These are phyloP conservation scores for Aspergillus brasiliensis DNA, from an alignment of 2,329 filamentous ascomycete species.

Conservation along the genomic window DNA sequence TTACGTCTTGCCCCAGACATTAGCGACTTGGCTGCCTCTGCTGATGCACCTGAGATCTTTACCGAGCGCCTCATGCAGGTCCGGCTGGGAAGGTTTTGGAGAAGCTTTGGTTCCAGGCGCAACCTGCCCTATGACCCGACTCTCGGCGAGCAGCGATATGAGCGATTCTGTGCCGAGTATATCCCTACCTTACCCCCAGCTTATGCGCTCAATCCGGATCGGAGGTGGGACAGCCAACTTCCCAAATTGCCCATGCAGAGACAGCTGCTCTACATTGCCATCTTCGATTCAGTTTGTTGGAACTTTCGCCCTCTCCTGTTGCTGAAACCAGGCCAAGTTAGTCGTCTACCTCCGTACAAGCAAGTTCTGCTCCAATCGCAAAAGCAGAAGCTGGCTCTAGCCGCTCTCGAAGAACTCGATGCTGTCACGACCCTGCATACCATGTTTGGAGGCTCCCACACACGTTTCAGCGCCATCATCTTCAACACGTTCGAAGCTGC, in stretches of 20 bases:
- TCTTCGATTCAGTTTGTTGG: conserved; percentile 11
- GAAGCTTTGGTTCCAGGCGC: background rate
- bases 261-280: conserved; percentile 10
- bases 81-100: conserved; percentile 10
- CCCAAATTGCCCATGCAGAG: conserved; percentile 6
- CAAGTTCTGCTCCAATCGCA: conserved; percentile 1
- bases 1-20: background rate
- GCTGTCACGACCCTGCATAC: conserved; percentile 2
- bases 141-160: conserved; percentile 9
- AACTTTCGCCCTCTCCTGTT: conserved; percentile 9
- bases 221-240: conserved; percentile 2
- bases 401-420: background rate
- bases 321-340: background rate
- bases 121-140: conserved; percentile 2
- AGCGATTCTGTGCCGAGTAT: conserved; percentile 8
- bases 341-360: conserved; percentile 3
- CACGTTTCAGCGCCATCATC: conserved; percentile 5
- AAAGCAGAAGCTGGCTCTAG: background rate
- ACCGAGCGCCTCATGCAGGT: conserved; percentile 12
- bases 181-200: conserved; percentile 1
- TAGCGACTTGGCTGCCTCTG: background rate
- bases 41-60: conserved; percentile 1
- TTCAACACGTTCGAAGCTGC: conserved; percentile 4
- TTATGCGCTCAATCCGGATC: background rate
- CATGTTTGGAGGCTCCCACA: conserved; percentile 3